Conservation (phyloP, 192 early-diverging fungal species). For the Tieghemiomyces parasiticus region DNA sequence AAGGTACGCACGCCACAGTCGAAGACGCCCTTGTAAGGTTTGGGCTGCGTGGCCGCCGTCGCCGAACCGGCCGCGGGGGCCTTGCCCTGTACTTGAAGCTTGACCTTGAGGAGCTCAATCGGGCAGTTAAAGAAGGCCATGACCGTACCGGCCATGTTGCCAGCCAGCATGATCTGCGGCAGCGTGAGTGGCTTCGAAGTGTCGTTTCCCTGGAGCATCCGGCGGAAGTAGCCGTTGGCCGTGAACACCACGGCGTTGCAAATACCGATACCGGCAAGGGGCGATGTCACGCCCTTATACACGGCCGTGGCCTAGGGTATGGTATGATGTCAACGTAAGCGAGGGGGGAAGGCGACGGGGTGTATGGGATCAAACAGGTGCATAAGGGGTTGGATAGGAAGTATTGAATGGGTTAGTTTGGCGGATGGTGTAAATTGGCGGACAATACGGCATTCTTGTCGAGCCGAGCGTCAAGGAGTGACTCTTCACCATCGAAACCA, state of each 20-base stretch:
- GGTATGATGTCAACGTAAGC: no score
- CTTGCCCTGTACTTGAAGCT: conserved; percentile 49
- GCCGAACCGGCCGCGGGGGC: no score
- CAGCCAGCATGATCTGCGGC: conserved; percentile 36
- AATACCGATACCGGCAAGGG: conserved; percentile 51
- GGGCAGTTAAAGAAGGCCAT: conserved; percentile 59
- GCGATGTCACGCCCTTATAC: conserved; percentile 57
- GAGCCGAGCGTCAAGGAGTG: no score
- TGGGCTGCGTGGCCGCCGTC: not conserved
- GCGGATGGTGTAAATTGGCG: no score
- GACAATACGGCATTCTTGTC: no score
- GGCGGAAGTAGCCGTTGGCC: conserved; percentile 43
- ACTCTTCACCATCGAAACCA: no score
- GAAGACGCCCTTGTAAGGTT: conserved; percentile 14
- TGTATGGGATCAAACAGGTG: no score
- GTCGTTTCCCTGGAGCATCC: conserved; percentile 32
- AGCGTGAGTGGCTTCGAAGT: conserved; percentile 16
- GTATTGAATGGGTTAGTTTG: no score
- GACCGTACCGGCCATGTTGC: conserved; percentile 43
- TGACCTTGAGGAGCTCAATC: conserved; percentile 53
- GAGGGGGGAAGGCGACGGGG: no score
- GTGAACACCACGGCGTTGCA: conserved; percentile 59
- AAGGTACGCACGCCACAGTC: conserved; percentile 15
- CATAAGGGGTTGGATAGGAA: no score
- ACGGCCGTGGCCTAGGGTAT: conserved; percentile 41